These are phyloP conservation scores for Cutaneotrichosporon sp. DNA, from an alignment of 1,284 basidiomycete species.

Conservation along the genomic window DNA sequence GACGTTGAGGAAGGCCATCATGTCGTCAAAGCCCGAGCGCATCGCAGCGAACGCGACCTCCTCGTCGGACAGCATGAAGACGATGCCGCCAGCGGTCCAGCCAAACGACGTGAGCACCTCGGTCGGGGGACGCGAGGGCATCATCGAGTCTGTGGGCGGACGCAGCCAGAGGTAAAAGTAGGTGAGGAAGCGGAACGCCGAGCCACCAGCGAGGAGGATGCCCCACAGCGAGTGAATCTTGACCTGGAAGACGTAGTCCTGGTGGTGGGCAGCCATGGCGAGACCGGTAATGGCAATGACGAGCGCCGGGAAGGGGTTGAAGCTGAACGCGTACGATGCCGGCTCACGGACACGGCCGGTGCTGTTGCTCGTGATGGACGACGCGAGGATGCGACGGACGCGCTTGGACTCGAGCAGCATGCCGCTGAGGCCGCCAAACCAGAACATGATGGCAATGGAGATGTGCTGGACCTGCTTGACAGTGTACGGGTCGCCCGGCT, in stretches of 20 bases:
- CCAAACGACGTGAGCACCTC: conserved; percentile 85
- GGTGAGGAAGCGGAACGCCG: conserved; percentile 55
- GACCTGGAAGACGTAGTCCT: conserved; percentile 68
- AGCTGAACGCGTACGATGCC: conserved; percentile 67
- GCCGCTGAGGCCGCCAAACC: conserved; percentile 85
- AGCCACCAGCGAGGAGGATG: conserved; percentile 74
- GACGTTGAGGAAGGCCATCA: conserved; percentile 46
- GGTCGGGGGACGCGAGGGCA: conserved; percentile 89
- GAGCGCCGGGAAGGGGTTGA: conserved; percentile 91
- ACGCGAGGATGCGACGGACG: conserved; percentile 53
- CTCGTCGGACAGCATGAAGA: conserved; percentile 88
- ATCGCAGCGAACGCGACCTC: conserved; percentile 87
- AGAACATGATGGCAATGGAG: conserved; percentile 80
- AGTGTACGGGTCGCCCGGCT: conserved; percentile 75
- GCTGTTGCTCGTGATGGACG: conserved; percentile 14
- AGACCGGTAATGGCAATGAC: conserved; percentile 89
- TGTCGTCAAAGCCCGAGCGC: conserved; percentile 80
- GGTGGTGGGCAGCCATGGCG: conserved; percentile 92
- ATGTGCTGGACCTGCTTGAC: conserved; percentile 95
- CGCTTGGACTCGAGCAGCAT: conserved; percentile 80
- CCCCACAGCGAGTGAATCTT: conserved; percentile 91
- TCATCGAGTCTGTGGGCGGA: conserved; percentile 56
- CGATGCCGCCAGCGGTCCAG: conserved; percentile 74
- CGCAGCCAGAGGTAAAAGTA: conserved; percentile 92
- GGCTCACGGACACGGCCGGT: conserved; percentile 54